A percentile compares a stretch with the other conserved stretches of the same genome.
phyloP scores from a whole-genome alignment of 1,284 basidiomycete genomes.

The Porphyrellus sp. region DNA sequence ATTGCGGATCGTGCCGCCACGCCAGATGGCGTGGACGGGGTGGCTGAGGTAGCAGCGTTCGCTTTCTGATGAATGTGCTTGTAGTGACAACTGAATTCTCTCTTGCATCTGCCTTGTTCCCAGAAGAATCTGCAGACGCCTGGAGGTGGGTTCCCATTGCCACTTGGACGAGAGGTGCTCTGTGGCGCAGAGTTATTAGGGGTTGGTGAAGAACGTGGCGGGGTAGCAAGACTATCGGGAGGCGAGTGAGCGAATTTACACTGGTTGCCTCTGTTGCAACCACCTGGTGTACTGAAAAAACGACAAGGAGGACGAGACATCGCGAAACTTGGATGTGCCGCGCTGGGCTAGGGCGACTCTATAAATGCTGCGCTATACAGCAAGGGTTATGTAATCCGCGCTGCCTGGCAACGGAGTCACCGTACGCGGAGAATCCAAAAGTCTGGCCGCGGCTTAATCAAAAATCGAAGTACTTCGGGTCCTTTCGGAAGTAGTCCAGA shows the following conservation, averaged over 20 bases:
- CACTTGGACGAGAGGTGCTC: conserved; percentile 3
- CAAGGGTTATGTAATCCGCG: conserved; percentile 17
- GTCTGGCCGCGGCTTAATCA: not conserved
- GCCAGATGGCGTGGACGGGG: conserved; percentile 6
- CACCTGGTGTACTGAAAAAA: conserved; percentile 38
- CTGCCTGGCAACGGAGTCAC: not conserved
- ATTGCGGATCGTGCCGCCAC: conserved; percentile 1
- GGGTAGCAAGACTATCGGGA: not conserved
- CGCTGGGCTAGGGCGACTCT: not conserved
- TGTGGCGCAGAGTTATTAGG: conserved; percentile 9
- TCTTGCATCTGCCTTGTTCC: conserved; percentile 47
- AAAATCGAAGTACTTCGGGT: not conserved
- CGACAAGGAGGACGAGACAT: conserved; percentile 37
- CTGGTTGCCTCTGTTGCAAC: conserved; percentile 40
- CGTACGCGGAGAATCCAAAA: not conserved
- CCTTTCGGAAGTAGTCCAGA: too few relatives aligned
- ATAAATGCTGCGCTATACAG: conserved; percentile 3
- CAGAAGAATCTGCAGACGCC: conserved; percentile 51
- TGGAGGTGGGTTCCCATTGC: conserved; percentile 14
- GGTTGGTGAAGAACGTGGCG: conserved; percentile 5
- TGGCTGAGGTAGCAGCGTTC: not conserved
- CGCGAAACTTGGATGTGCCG: not conserved
- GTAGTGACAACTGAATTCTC: conserved; percentile 48
- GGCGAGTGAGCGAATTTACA: conserved; percentile 35
- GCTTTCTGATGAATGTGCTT: conserved; percentile 37